A percentile compares a stretch with the other conserved stretches of the same genome.
Evolutionary conservation across 306 rosid species (phyloP).

Genomic region (Macrotyloma uniflorum): DNA sequence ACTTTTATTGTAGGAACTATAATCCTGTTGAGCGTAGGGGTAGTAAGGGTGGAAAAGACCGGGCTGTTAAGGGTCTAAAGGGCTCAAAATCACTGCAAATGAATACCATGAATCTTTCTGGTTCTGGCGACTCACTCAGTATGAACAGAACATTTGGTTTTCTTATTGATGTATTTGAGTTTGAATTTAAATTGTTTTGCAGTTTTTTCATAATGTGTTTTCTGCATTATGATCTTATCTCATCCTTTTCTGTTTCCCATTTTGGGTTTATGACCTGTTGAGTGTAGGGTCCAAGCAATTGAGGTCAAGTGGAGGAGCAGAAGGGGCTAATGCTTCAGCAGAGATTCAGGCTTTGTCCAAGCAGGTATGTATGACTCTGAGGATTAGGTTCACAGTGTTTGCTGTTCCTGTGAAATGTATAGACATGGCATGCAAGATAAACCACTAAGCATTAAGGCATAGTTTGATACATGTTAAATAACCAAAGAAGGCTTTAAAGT

Average conservation of each 20-base stretch:
- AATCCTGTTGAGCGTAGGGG: constrained; percentile 87
- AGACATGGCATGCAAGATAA: constrained; percentile 15
- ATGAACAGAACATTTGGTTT: constrained; percentile 41
- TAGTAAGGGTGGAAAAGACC: constrained; percentile 76
- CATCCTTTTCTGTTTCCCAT: constrained; percentile 4
- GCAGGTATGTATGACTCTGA: constrained; percentile 68
- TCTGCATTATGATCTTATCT: neutral
- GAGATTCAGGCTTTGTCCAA: constrained; percentile 76
- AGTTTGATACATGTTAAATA: constrained; percentile 7
- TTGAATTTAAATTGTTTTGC: constrained; percentile 38
- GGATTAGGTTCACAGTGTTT: constrained; percentile 19
- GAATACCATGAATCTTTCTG: constrained; percentile 34
- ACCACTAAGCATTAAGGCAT: constrained; percentile 5
- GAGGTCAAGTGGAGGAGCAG: constrained; percentile 53
- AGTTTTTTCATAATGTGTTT: constrained; percentile 33
- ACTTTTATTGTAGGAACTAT: constrained; percentile 65
- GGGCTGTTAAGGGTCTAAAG: constrained; percentile 61
- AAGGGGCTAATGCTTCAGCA: constrained; percentile 49
- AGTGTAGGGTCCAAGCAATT: constrained; percentile 66
- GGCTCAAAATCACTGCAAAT: constrained; percentile 69
- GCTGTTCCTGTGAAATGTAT: neutral
- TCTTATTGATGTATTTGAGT: constrained; percentile 23
- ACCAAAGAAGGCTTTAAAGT: neutral
- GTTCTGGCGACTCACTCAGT: constrained; percentile 40
- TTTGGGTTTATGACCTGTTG: constrained; percentile 38